Percentiles rank a stretch among this genome's conserved stretches.
phyloP scores from a whole-genome alignment of 23 red algal species.

The Gracilariopsis chorda region DNA sequence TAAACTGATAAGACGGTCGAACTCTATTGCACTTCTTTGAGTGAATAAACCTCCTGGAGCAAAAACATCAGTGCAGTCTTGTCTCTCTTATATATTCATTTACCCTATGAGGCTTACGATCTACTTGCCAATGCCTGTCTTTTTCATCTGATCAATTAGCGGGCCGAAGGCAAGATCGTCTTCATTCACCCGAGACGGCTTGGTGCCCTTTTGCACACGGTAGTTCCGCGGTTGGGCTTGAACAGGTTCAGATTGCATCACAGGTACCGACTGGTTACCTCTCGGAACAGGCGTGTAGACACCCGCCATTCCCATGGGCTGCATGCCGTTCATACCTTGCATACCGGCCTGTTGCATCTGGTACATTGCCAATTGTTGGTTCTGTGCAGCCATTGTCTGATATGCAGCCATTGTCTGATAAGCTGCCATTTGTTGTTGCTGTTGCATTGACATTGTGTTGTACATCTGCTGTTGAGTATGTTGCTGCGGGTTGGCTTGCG shows the following conservation, averaged over 20 bases:
- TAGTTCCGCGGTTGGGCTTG: conserved; percentile 9
- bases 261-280: conserved; percentile 62
- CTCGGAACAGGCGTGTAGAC: conserved; percentile 38
- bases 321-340: conserved; percentile 56
- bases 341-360: conserved; percentile 61
- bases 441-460: conserved; percentile 76
- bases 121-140: conserved; percentile 65
- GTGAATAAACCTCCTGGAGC: too few species aligned
- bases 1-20: too few species aligned
- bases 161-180: conserved; percentile 64
- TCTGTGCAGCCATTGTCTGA: conserved; percentile 53
- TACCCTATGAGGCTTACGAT: neutral
- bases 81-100: neutral
- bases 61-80: too few species aligned
- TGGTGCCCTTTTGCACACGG: conserved; percentile 70
- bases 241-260: conserved; percentile 53
- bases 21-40: too few species aligned
- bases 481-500: conserved; percentile 52
- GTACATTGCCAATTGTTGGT: conserved; percentile 59
- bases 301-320: conserved; percentile 57
- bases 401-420: conserved; percentile 72
- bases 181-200: conserved; percentile 64
- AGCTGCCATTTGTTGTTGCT: conserved; percentile 61
- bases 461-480: conserved; percentile 75
- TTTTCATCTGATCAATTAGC: conserved; percentile 79